Base-by-base conservation (phyloP, 805 yeast genomes). In the Candida rishiriensis region DNA sequence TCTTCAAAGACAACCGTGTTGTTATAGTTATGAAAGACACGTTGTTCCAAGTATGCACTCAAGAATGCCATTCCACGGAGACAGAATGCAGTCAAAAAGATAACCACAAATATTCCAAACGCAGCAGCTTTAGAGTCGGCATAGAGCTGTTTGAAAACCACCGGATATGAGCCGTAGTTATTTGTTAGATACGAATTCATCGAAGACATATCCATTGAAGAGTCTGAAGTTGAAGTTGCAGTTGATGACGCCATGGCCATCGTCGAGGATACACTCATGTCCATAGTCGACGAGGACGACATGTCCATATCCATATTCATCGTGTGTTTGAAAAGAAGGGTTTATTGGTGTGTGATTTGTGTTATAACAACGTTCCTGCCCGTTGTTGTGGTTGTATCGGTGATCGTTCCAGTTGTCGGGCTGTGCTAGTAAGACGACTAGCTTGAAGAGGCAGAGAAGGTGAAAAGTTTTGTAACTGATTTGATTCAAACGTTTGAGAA, bases 41-140 rank as follows among this genome's bases (percentile, higher is more conserved):
- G 74, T 49, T 80, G 84, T 56, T 85, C 91, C 46, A 85, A 56
- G 56, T 83, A 85, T 54, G 81, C 74, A 45, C 79, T 72, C 16
- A 74, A 50, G 58, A 83, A 84, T 36, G 76, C 73, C 7, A 81
- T 42, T 2, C 85, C 83, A 57, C 85, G 75, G 47, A 81, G 71
- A 32, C 73, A 66, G 55, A 85, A 76, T 0, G 82, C 81, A 2
- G 77, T 65, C 26, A 75, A 75, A 57, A 85, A 77, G 17, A 85
- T 58, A 12, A 81, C 65, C 31, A 79, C 65, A 56, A 85, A 85
- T 13, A 85, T 83, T 18, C 91, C 95, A 60, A 85, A 85, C 0
- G 87, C 89, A 41, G 75, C 73, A 10, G 73, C 88, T 21, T 75
- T 75, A 35, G 64, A 67, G 2, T 66, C 52, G 2, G 91, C 91